Base-by-base conservation (phyloP, 2,329 filamentous ascomycete species). In the Ophiosphaerella narmari region DNA sequence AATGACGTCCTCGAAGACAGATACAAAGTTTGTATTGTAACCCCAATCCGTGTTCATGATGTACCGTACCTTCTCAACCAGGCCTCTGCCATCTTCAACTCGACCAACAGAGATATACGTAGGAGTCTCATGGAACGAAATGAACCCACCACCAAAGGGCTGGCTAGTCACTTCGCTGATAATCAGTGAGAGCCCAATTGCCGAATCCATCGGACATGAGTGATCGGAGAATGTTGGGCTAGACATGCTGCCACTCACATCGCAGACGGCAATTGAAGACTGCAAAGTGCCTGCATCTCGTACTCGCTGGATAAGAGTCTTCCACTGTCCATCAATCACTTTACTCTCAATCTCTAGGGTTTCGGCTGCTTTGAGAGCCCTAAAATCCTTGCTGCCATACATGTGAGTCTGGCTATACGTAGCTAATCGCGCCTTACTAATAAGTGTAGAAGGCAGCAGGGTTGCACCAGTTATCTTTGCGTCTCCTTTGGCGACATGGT, bases 151-250 rank as follows among this genome's bases (percentile, higher is more conserved):
- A 0, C 77, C 76, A 54, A 84, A 86, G 0, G 82, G 83, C 2
- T 78, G 73, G 46, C 74, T 68, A 0, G 79, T 77, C 9, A 82
- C 75, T 49, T 84, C 78, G 5, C 82, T 78, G 2, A 86, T 60
- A 1, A 86, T 73, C 0, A 86, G 76, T 0, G 82, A 82, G 9
- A 86, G 73, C 0, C 81, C 83, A 32, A 86, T 79, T 4, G 82
- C 70, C 7, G 77, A 77, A 62, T 86, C 77, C 64, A 85, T 73
- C 0, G 82, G 80, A 0, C 48, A 58, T 0, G 80, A 83, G 0
- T 72, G 68, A 53, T 85, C 82, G 0, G 54, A 44, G 41, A 82
- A 78, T 0, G 0, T 3, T 0, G 77, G 75, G 0, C 0, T 0
- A 0, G 0, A 0, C 82, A 86, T 86, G 34, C 80, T 82, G 4